phyloP scores from a whole-genome alignment of 495 filamentous ascomycete genomes.

The Baudoinia panamericana region DNA sequence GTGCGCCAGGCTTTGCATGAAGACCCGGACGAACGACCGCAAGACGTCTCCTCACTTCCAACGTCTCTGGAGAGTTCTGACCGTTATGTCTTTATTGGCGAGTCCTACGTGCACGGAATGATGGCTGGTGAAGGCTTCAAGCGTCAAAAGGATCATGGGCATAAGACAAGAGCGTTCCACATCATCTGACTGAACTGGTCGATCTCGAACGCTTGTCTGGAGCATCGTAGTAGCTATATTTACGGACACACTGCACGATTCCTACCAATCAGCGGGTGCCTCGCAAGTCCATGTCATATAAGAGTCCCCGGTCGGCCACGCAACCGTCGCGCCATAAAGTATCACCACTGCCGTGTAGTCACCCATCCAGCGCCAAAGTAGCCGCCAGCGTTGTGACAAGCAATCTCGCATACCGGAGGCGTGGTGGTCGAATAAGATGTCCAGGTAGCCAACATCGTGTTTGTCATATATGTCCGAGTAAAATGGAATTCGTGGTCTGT shows the following conservation, averaged over 20 bases:
- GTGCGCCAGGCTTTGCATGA: neutral
- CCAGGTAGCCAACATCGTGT: neutral
- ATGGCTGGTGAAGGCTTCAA: slow-evolving; percentile 16
- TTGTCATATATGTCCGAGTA: slow-evolving; percentile 1
- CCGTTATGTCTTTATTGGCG: slow-evolving; percentile 14
- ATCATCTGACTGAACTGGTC: neutral
- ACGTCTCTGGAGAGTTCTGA: neutral
- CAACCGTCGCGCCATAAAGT: no score
- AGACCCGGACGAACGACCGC: neutral
- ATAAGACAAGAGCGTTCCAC: slow-evolving; percentile 4
- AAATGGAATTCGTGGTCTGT: neutral
- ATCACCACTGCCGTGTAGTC: no score
- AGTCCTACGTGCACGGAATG: slow-evolving; percentile 17
- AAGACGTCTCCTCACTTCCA: neutral
- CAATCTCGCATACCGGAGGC: neutral
- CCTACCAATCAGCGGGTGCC: no score
- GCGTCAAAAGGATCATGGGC: slow-evolving; percentile 6
- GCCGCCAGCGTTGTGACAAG: neutral
- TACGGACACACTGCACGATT: no score
- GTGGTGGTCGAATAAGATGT: slow-evolving; percentile 1
- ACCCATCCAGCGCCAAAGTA: neutral
- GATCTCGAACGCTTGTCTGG: neutral
- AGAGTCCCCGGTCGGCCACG: neutral
- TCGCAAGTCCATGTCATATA: neutral
- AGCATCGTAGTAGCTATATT: neutral